phyloP scores from a whole-genome alignment of 768 basidiomycete species.

The Amanita jacksonii region DNA sequence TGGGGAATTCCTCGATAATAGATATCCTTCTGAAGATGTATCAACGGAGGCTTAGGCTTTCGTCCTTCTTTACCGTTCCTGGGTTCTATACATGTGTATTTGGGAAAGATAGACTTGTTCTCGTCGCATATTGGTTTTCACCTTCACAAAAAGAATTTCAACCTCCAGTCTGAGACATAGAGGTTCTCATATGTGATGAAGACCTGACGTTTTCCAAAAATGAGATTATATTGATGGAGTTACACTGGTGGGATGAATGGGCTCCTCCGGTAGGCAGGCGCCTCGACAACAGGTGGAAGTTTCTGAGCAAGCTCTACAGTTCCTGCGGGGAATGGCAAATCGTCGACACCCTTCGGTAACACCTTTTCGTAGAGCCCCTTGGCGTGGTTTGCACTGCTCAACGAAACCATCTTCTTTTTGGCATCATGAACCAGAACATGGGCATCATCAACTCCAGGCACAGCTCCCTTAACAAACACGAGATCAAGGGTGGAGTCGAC shows the following conservation, averaged over 20 bases:
- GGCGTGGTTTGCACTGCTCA: slow-evolving; percentile 54
- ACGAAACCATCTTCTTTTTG: slow-evolving; percentile 71
- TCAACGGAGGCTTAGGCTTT: too few relatives aligned
- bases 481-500: slow-evolving; percentile 83
- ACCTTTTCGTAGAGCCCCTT: slow-evolving; percentile 70
- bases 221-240: background rate
- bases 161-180: too few relatives aligned
- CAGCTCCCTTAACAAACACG: slow-evolving; percentile 83
- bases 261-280: slow-evolving; percentile 63
- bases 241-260: slow-evolving; percentile 70
- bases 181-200: too few relatives aligned
- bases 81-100: too few relatives aligned
- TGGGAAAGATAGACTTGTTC: too few relatives aligned
- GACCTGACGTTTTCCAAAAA: too few relatives aligned
- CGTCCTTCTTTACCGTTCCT: too few relatives aligned
- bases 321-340: slow-evolving; percentile 89
- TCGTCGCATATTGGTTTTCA: too few relatives aligned
- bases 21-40: too few relatives aligned
- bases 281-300: slow-evolving; percentile 57
- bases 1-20: too few relatives aligned
- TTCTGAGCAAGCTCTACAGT: slow-evolving; percentile 63
- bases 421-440: slow-evolving; percentile 83
- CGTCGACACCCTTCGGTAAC: slow-evolving; percentile 72
- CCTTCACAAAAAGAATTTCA: too few relatives aligned
- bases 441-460: slow-evolving; percentile 85